phyloP scores from a whole-genome alignment of 2,329 filamentous ascomycete genomes.

The Trichoderma simmonsii region DNA sequence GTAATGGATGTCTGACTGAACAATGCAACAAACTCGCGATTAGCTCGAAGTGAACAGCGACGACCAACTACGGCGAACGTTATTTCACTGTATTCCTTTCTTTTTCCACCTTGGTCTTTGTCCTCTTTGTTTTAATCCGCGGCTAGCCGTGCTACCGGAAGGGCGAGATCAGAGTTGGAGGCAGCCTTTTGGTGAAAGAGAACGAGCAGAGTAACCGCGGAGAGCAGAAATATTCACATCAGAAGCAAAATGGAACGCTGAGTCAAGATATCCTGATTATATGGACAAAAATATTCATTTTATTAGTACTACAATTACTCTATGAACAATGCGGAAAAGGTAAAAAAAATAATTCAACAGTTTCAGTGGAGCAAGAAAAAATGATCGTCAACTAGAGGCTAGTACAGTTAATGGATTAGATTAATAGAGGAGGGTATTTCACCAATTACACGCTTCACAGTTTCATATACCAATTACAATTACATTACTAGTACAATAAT shows the following conservation, averaged over 20 bases:
- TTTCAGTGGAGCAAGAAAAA: not conserved
- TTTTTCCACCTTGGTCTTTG: not conserved
- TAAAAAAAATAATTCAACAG: not conserved
- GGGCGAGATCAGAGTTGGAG: accelerated
- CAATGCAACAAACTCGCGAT: not conserved
- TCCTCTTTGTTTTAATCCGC: not conserved
- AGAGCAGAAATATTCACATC: not conserved
- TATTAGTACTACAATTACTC: not conserved
- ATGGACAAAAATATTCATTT: accelerated
- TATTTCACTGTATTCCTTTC: not conserved
- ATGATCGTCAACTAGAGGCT: not conserved
- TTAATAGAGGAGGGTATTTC: not conserved
- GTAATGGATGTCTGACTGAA: no score
- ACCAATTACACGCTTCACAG: not conserved
- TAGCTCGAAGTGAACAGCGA: not conserved
- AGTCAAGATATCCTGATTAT: not conserved
- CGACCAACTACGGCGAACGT: not conserved
- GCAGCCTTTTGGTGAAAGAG: not conserved
- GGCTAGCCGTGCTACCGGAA: not conserved
- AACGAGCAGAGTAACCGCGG: not conserved
- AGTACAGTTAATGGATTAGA: not conserved
- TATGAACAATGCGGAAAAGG: not conserved
- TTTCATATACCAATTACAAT: not conserved
- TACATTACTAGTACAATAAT: not conserved
- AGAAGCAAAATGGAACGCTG: not conserved